These are phyloP conservation scores for Rhipidocladum racemiflorum DNA, from an alignment of 176 grass and related monocot genomes.

Conservation along the genomic window DNA sequence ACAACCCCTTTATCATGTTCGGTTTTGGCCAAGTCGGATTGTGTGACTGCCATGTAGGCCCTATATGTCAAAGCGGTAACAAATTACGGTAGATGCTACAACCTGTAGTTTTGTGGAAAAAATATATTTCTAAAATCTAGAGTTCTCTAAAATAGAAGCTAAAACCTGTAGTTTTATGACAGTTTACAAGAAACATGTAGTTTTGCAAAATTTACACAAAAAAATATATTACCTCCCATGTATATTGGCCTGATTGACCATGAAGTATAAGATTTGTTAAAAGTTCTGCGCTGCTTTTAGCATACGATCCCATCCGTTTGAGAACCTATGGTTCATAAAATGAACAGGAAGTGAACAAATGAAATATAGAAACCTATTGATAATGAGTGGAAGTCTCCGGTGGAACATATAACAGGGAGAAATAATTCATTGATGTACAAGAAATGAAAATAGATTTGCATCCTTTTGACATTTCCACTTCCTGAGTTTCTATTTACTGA, in stretches of 20 bases:
- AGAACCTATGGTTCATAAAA: slow-evolving; percentile 54
- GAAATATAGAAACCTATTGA: background rate
- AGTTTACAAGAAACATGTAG: no score
- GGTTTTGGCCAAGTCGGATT: no score
- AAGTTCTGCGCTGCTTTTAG: slow-evolving; percentile 82
- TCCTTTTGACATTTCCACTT: background rate
- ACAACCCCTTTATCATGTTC: no score
- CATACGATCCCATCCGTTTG: slow-evolving; percentile 77
- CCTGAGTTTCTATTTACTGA: background rate
- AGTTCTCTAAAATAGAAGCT: no score
- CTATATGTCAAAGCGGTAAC: no score
- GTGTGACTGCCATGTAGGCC: no score
- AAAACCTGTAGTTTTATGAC: no score
- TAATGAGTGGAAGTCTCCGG: no score
- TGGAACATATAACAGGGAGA: background rate
- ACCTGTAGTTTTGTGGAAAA: no score
- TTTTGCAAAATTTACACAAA: no score
- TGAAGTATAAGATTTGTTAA: slow-evolving; percentile 65
- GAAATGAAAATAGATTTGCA: slow-evolving; percentile 2
- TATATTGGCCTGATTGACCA: slow-evolving; percentile 57
- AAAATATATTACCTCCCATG: slow-evolving; percentile 72
- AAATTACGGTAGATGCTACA: no score
- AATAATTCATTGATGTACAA: background rate
- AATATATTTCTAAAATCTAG: no score
- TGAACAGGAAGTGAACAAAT: slow-evolving; percentile 4